Base-by-base conservation (phyloP, 2,329 filamentous ascomycete species). In the Colletotrichum magnum region DNA sequence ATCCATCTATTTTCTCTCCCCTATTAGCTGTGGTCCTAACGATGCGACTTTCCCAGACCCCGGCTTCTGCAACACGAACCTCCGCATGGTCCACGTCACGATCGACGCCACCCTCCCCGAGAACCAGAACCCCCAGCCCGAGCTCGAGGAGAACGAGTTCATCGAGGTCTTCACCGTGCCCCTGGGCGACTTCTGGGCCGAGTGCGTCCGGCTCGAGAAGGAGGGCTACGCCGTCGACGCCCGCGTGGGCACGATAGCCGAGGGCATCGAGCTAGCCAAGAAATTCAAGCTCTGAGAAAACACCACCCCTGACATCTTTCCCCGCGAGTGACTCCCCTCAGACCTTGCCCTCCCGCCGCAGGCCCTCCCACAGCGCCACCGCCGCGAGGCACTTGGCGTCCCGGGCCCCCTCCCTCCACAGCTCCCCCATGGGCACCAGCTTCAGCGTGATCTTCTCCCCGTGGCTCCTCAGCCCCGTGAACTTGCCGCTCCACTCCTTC, bases 181-280 rank as follows among this genome's bases (percentile, higher is more conserved):
- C 6, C 76, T 95, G 51, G 82, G 80, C 21, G 82, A 86, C 15
- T 79, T 95, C 47, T 94, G 91, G 82, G 85, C 85, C 0, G 89
- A 92, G 76, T 90, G 90, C 76, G 89, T 89, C 77, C 86, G 79
- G 72, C 83, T 94, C 1, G 92, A 94, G 76, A 81, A 82, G 2
- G 83, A 94, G 72, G 93, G 93, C 0, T 94, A 88, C 78, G 93
- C 92, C 1, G 93, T 96, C 73, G 93, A 96, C 79, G 93, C 93
- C 6, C 85, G 93, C 47, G 90, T 95, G 2, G 93, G 91, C 1
- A 93, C 92, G 5, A 80, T 95, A 53, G 93, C 93, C 0, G 93
- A 95, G 78, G 93, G 93, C 0, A 90, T 95, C 69, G 90, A 95
- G 76, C 81, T 94, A 71, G 91, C 91, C 21, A 92, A 89, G 82